Percentiles rank a stretch among this genome's conserved stretches.
Conservation (phyloP, 2,329 filamentous ascomycete genomes). For the Raffaelea deltoideospora region DNA sequence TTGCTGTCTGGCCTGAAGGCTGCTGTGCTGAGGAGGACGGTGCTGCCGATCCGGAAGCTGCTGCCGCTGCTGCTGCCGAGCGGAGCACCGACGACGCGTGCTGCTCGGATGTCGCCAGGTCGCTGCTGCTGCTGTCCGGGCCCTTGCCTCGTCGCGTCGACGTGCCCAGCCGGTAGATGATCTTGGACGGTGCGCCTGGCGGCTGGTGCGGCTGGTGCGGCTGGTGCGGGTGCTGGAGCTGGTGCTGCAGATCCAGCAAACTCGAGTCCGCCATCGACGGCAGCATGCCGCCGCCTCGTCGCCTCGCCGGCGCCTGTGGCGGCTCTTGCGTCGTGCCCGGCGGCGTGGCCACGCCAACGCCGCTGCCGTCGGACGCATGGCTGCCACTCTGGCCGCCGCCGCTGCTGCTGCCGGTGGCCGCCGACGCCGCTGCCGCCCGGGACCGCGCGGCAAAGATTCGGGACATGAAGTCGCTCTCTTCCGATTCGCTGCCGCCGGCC, state of each 20-base stretch:
- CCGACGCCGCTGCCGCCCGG: conserved; percentile 23
- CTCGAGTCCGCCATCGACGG: conserved; percentile 29
- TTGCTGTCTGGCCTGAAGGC: too few species aligned
- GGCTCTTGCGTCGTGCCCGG: conserved; percentile 29
- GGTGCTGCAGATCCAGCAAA: conserved; percentile 26
- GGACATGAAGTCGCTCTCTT: conserved; percentile 39
- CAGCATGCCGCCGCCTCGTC: conserved; percentile 37
- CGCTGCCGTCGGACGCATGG: conserved; percentile 32
- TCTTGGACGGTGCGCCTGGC: conserved; percentile 36
- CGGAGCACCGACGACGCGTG: conserved; percentile 19
- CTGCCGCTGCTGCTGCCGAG: conserved; percentile 10
- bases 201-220: conserved; percentile 1
- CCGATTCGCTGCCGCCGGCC: conserved; percentile 17
- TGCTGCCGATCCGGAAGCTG: conserved; percentile 3
- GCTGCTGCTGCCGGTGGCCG: conserved; percentile 1
- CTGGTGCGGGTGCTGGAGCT: background rate
- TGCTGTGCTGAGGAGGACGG: too few species aligned
- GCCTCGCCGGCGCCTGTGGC: conserved; percentile 35
- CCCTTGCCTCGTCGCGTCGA: conserved; percentile 22
- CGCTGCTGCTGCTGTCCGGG: conserved; percentile 18
- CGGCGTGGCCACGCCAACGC: conserved; percentile 58
- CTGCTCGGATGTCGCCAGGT: conserved; percentile 21
- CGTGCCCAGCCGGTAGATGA: conserved; percentile 39
- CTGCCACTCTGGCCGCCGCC: conserved; percentile 22
- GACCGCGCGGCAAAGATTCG: conserved; percentile 38